Base-by-base conservation (phyloP, 768 basidiomycete species). In the Mycena rosella region DNA sequence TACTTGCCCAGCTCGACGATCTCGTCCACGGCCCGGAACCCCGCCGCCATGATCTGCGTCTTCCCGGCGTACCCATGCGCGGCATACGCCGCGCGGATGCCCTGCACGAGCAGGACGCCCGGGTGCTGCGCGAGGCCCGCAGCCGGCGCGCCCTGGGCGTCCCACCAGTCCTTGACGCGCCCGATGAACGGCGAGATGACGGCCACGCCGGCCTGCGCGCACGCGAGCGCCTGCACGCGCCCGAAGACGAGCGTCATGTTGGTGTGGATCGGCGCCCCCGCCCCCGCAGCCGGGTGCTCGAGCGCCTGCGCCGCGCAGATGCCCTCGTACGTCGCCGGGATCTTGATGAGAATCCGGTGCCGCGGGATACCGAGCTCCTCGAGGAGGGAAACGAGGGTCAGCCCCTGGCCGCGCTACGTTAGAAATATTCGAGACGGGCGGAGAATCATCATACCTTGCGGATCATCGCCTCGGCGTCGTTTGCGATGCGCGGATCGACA, bases 161-260 rank as follows among this genome's bases (percentile, higher is more conserved):
- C 70, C 76, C 78, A 82, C 79, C 80, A 82, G 65, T 81, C 81
- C 69, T 79, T 79, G 44, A 82, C 80, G 26, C 80, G 74, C n/a
- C 81, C 81, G 13, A 82, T 74, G 72, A 81, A 82, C 1, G 79
- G 79, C 1, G 79, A 81, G 26, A 81, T 75, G 22, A 81, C 79
- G 0, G 77, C 62, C 14, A 76, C 69, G 10, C 79, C 77, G 0
- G 81, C 80, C 56, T 81, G 78, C 0, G 80, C 81, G 27, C 79
- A 81, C 20, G 80, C 81, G 24, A 77, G 56, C 9, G 81, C 81
- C 53, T 82, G 81, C 5, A 77, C 73, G 44, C 74, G 68, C 11
- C 79, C 74, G 65, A 81, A 81, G 7, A 82, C 64, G 30, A 81
- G 78, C 1, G 80, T 81, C n/a, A 80, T 70, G 65, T 81, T 82